Evolutionary conservation across 2,329 filamentous ascomycete species (phyloP), one percentile per base, ranked within the genome.

Genomic region (Beauveria sp.): DNA sequence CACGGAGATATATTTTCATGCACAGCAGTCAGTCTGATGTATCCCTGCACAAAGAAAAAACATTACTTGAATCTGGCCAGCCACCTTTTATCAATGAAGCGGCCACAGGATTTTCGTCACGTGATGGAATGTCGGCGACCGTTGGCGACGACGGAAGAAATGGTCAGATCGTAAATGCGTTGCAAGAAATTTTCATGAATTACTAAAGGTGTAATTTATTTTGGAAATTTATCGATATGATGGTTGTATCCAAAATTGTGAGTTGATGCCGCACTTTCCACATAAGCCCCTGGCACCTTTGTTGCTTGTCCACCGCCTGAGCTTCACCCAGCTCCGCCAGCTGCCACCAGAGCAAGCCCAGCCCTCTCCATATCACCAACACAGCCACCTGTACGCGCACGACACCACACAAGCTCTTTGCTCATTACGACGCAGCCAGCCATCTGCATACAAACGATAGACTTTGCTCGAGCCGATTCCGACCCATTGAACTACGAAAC

Each of bases 261-360:
- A 40, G 2, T 26, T 28, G 14, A 24, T 41, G 30, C 18, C 18
- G 46, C 47, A 24, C 34, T 48, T 59, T 52, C 26, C 24, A 41
- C 9, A 30, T n/a, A 3, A 47, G 28, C 37, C 56, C 55, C 56
- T 34, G 22, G 56, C 37, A 26, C 57, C 40, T 22, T 22, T 22
- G 22, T 22, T 22, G 22, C 22, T 34, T n/a, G 30, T 60, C 18
- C 7, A 14, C 28, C 14, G 30, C 30, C 43, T 48, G 43, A 61
- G 58, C 58, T 54, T 61, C 58, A 53, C 40, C n/a, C 30, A 61
- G 58, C 50, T 54, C 50, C 41, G 58, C 58, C 30, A 55, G 58
- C 58, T 55, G 43, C 28, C 30, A 41, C 28, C 43, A 34, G 26
- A 30, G 44, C 46, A 40, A 43, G 47, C 37, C 26, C 46, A 59